Base-by-base conservation (phyloP, 1,139 yeast genomes). In the Entelexis sorbosivorans region DNA sequence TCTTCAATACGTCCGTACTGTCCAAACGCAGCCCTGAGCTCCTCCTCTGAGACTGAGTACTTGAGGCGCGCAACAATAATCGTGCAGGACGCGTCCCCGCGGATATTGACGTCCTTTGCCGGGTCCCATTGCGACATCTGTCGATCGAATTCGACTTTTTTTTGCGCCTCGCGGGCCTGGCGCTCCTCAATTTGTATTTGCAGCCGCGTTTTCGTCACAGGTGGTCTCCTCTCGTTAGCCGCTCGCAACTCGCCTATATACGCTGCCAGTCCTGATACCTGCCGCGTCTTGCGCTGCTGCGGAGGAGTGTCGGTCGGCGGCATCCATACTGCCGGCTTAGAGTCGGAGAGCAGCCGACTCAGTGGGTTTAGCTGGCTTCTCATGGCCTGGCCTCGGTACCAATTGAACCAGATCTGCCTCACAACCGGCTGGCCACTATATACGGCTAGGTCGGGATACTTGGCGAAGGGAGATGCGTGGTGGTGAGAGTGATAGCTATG, bases 31-130 rank as follows among this genome's bases (percentile, higher is more conserved):
- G 75, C 74, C 35, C 80, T 80, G 19, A 91, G 64, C 47, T 86
- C 93, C 19, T 79, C 66, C 60, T 88, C 96, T 0, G 78, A 76
- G n/a, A 77, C 68, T 6, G 69, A 67, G 62, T 83, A 88, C 48
- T 78, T 77, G 50, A 89, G 66, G 51, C 96, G 69, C 0, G 83
- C 81, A 2, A 91, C 74, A 62, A 91, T 88, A 2, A 91, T 74
- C 0, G 97, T 89, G 54, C 73, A 72, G 62, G 74, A 80, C 0
- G 96, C 94, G 61, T 88, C 95, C 10, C 83, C 82, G 57, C 74
- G 71, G 26, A 81, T 71, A 49, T 81, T 78, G 7, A 77, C 74
- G 61, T 86, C 95, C 35, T 62, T 66, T 47, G 60, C 69, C 29
- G 78, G 89, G 58, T 72, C 72, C 87, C 74, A 88, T 61, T 61